Conservation (phyloP, 2,329 filamentous ascomycete species). For the Cercospora zeae-maydis region DNA sequence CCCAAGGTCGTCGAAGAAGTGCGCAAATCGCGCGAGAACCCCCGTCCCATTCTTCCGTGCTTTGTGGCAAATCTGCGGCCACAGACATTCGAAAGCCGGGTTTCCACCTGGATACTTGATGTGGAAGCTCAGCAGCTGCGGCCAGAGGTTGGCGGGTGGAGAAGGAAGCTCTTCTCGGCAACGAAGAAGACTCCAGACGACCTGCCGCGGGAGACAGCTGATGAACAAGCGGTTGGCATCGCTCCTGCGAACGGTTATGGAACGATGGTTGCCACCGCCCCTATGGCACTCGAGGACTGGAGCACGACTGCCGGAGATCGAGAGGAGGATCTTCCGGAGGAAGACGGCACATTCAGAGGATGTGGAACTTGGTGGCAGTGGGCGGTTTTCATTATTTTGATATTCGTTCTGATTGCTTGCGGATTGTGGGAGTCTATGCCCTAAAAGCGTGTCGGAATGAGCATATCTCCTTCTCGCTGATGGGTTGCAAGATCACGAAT, state of each 20-base stretch:
- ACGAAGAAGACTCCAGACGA: neutral
- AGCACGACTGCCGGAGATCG: neutral
- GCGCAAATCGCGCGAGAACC: neutral
- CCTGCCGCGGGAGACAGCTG: neutral
- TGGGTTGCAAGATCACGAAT: neutral
- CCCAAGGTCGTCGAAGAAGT: neutral
- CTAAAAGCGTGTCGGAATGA: neutral
- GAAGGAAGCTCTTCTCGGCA: neutral
- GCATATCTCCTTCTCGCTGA: neutral
- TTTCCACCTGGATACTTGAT: neutral
- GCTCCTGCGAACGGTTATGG: neutral
- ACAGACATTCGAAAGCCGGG: neutral
- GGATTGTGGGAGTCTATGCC: neutral
- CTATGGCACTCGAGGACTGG: neutral
- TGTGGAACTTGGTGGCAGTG: conserved; percentile 5
- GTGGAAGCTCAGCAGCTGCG: neutral
- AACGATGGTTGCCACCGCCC: neutral
- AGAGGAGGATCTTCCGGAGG: neutral
- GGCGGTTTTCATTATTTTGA: neutral
- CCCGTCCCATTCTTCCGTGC: neutral
- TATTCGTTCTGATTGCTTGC: neutral
- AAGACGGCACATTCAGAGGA: neutral
- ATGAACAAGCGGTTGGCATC: neutral
- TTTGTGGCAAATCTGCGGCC: neutral
- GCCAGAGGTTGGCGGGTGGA: neutral